These are phyloP conservation scores for Carpinus fangiana DNA, from an alignment of 306 rosid genomes.

Conservation along the genomic window DNA sequence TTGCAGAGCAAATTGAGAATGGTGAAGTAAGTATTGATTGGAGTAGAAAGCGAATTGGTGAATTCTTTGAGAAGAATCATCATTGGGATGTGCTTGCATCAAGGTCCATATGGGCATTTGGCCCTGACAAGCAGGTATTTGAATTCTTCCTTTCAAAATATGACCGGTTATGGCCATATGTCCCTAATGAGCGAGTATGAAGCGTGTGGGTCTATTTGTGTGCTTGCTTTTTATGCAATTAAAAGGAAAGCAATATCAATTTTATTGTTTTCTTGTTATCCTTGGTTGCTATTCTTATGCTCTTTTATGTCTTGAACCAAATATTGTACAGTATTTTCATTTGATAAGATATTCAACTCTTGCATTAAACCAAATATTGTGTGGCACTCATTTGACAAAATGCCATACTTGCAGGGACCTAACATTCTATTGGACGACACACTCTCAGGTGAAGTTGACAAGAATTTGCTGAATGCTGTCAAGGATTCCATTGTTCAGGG, in stretches of 20 bases:
- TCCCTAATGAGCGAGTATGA: conserved; percentile 81
- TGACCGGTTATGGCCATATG: conserved; percentile 97
- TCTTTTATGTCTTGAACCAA: neutral
- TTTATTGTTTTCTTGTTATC: neutral
- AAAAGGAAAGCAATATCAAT: neutral
- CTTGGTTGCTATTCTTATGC: neutral
- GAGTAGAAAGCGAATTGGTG: conserved; percentile 86
- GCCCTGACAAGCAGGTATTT: conserved; percentile 96
- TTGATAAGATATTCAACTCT: neutral
- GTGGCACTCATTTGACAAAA: conserved; percentile 14
- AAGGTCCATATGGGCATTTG: conserved; percentile 97
- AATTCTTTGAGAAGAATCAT: conserved; percentile 89
- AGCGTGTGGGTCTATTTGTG: neutral
- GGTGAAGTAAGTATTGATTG: conserved; percentile 94
- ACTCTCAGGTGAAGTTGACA: conserved; percentile 94
- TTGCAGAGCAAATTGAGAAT: conserved; percentile 97
- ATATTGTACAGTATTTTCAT: neutral
- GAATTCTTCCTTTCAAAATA: conserved; percentile 88
- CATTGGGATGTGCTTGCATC: conserved; percentile 99
- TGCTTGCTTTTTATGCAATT: neutral
- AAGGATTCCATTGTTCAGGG: conserved; percentile 99
- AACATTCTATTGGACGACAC: conserved; percentile 93
- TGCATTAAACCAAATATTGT: neutral
- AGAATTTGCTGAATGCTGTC: conserved; percentile 76
- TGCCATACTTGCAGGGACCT: conserved; percentile 67